Evolutionary conservation across 495 filamentous ascomycete genomes (phyloP).

Genomic region (Apodospora peruviana): DNA sequence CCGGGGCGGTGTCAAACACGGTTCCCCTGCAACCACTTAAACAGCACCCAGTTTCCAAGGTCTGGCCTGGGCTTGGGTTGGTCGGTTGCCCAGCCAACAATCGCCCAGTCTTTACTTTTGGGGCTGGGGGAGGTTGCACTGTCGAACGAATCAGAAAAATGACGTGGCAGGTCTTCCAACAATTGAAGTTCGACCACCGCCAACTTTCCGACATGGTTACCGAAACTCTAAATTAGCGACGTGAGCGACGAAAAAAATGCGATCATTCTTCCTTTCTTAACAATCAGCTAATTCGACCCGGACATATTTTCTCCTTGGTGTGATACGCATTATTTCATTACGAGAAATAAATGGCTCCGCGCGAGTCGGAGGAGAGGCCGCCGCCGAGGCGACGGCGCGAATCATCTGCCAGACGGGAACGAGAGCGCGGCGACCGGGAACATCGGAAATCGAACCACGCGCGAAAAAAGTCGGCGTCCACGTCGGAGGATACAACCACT

Average conservation of each 20-base stretch:
- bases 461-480: background rate
- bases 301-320: background rate
- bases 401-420: background rate
- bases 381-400: background rate
- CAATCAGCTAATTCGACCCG: background rate
- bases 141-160: conserved; percentile 9
- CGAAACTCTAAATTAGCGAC: no score
- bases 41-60: no score
- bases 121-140: background rate
- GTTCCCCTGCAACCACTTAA: no score
- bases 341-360: conserved; percentile 1
- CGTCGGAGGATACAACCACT: conserved; percentile 10
- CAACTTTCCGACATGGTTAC: no score
- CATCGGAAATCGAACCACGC: background rate
- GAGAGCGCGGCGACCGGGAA: conserved; percentile 11
- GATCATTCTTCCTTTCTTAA: no score
- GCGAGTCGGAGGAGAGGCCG: background rate
- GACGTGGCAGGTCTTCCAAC: conserved; percentile 8
- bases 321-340: background rate
- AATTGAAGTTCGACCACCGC: no score
- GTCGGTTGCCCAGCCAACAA: conserved; percentile 40
- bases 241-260: no score
- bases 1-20: no score
- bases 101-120: conserved; percentile 18
- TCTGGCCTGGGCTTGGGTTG: no score